Percentiles rank a stretch among this genome's conserved stretches.
These are phyloP conservation scores for Termitomyces sp. DNA, from an alignment of 768 basidiomycete species.

Conservation along the genomic window DNA sequence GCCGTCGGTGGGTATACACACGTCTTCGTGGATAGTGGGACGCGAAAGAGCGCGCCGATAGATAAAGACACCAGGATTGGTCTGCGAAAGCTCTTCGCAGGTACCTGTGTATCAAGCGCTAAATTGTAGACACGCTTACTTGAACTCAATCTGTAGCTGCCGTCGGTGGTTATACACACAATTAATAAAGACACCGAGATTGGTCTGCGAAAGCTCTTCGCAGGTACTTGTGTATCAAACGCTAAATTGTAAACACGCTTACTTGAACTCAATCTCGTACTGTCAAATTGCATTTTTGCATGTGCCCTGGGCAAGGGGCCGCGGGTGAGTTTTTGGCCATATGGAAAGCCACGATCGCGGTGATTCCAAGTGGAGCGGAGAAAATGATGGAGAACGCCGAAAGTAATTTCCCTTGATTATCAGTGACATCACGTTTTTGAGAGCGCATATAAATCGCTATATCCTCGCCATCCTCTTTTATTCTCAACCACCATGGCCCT, in stretches of 20 bases:
- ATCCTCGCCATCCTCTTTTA: not conserved
- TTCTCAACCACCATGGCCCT: slow-evolving; percentile 43
- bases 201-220: slow-evolving; percentile 40
- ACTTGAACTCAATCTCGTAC: too few species aligned
- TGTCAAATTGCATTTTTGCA: too few species aligned
- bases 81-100: slow-evolving; percentile 33
- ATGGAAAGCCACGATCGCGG: not conserved
- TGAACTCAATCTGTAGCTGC: slow-evolving; percentile 19
- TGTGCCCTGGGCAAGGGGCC: too few species aligned
- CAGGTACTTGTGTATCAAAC: slow-evolving; percentile 12
- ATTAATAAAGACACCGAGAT: slow-evolving; percentile 37
- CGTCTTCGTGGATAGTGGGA: slow-evolving; percentile 67
- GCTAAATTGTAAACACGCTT: slow-evolving; percentile 7
- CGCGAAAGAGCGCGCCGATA: slow-evolving; percentile 53
- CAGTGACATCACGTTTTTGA: slow-evolving; percentile 4
- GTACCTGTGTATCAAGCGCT: slow-evolving; percentile 6
- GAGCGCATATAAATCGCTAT: not conserved
- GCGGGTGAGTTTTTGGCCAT: not conserved
- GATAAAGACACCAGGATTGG: slow-evolving; percentile 35
- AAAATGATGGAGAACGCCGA: not conserved
- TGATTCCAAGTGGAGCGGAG: not conserved
- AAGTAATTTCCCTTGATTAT: not conserved
- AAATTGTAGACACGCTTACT: slow-evolving; percentile 5
- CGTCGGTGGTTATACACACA: slow-evolving; percentile 65
- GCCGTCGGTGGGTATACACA: slow-evolving; percentile 68